Evolutionary conservation across 805 yeast genomes (phyloP), one percentile per base, ranked within the genome.

Genomic region (Candida endomychidarum): DNA sequence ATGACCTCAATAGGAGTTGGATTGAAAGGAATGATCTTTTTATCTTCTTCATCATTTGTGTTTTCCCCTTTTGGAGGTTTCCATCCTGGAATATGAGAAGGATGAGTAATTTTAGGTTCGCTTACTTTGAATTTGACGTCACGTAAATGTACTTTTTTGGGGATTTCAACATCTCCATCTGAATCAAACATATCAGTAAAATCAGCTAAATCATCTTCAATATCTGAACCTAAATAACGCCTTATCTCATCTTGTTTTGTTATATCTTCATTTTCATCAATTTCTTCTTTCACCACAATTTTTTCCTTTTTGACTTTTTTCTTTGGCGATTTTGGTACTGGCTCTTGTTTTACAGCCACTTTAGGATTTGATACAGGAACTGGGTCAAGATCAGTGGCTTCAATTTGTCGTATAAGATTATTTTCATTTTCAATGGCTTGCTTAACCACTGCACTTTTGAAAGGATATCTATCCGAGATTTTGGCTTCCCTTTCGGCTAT

Each of bases 81-180:
- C 73, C 74, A 68, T 6, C 57, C 41, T 4, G 73, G 73, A 8
- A 69, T 63, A 50, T 69, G 75, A 2, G 73, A 65, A 3, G 75
- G 75, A 46, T 69, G 73, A 0, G 72, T 69, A 7, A 69, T 57
- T 24, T 60, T 44, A 1, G 67, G 65, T 2, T 63, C 57, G 3
- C 68, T 63, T 2, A 69, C 54, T 10, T 66, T 50, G 42, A 45
- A 65, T 37, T 56, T 57, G 25, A 67, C 48, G 2, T 53, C 38
- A 24, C 60, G 64, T 46, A 61, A 35, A 50, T 53, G 7, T 57
- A 46, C 25, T 14, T 26, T 11, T 12, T 43, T 38, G 6, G 42
- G 26, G 1, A 41, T 36, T 9, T 26, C 25, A 10, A n/a, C 12
- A n/a, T 32, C 35, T 9, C 3, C 18, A 22, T 32, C 35, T 3